These are phyloP conservation scores for Solanum appendiculatum DNA, from an alignment of 257 asterid genomes.

Conservation along the genomic window DNA sequence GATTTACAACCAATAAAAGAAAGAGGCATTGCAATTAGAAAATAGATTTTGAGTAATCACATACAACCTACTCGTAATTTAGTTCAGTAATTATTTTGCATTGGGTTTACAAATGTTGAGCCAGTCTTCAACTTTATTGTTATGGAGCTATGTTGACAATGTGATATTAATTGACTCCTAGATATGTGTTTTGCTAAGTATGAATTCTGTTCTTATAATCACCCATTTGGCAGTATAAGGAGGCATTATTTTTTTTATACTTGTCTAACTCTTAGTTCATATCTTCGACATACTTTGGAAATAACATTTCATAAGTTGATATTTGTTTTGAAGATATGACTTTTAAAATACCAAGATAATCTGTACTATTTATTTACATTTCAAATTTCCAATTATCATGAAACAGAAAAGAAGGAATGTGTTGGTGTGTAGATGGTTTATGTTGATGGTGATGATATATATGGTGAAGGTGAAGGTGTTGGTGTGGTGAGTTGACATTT, in stretches of 20 bases:
- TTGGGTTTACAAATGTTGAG: background rate
- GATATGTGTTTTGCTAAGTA: background rate
- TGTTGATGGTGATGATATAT: background rate
- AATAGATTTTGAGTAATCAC: background rate
- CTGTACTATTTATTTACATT: background rate
- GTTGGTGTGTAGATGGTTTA: background rate
- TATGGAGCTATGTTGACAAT: background rate
- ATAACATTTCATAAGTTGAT: background rate
- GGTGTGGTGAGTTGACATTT: background rate
- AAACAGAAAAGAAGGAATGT: background rate
- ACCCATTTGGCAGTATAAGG: background rate
- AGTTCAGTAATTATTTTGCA: background rate
- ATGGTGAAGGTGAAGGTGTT: no score
- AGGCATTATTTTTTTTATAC: background rate
- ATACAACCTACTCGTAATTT: background rate
- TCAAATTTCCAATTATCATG: background rate
- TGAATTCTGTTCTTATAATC: background rate
- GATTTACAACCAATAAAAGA: background rate
- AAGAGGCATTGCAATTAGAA: background rate
- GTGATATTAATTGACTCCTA: background rate
- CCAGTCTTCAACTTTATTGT: background rate
- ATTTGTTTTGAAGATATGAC: background rate
- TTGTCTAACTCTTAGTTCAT: background rate
- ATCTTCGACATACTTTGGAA: background rate
- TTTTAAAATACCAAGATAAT: background rate